Base-by-base conservation (phyloP, 768 basidiomycete species). In the Lactarius hengduanensis region DNA sequence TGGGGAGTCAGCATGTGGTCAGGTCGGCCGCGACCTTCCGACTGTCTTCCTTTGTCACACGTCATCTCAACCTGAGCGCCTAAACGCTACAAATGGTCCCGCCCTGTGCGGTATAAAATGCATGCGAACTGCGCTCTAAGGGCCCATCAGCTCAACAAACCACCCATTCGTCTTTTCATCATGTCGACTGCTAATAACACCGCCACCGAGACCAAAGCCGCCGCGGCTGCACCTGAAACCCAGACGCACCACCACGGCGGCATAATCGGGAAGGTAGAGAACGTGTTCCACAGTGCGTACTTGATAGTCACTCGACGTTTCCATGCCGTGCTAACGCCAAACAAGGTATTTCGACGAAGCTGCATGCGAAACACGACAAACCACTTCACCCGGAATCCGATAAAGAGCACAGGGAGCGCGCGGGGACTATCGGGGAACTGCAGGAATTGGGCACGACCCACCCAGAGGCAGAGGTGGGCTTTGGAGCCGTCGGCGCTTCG, bases 101-200 rank as follows among this genome's bases (percentile, higher is more conserved):
- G 16, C 38, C 11, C 3, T 40, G 34, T 34, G 36, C 2, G 7
- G 57, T 58, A 58, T 58, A 58, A 40, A 58, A 38, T 20, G 20
- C 36, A n/a, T n/a, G n/a, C n/a, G n/a, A n/a, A n/a, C 11, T 40
- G 57, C 15, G 26, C 22, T 22, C 5, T n/a, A 18, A 34, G 38
- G 7, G 15, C 30, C 30, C 57, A 58, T 58, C 57, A 58, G 3
- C 34, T 34, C 1, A 40, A 40, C 34, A 40, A 8, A 57, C 20
- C 26, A n/a, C n/a, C n/a, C n/a, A 58, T 36, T 41, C 36, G 4
- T 16, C 16, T 58, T 7, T 30, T 57, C n/a, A 40, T 40, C 22
- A 58, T 58, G 57, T 58, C 57, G 20, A 38, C n/a, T 41, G 22
- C 15, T 34, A 22, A 58, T n/a, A 58, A 58, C n/a, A 58, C 57